Base-by-base conservation (phyloP, 345 rosid species). In the Eucalyptus regnans region DNA sequence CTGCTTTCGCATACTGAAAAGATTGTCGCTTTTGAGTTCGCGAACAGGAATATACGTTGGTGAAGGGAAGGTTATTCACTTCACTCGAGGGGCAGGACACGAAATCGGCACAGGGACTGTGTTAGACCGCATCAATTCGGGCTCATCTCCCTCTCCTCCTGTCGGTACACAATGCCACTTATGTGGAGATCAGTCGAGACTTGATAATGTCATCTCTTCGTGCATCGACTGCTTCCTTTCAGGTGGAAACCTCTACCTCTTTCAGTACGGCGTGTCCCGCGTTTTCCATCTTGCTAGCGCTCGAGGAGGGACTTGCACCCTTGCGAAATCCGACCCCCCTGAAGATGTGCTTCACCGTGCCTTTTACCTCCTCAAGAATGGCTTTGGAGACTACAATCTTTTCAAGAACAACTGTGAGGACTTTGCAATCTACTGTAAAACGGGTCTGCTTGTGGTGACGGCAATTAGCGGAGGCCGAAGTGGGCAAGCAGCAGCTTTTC, bases 251-350 rank as follows among this genome's bases (percentile, higher is more conserved):
- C 93, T 95, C 62, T 93, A 91, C 91, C 91, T 90, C 81, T 96
- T 96, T 76, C 93, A 93, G 27, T 96, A 96, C 87, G 88, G 88
- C 25, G 95, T 93, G 90, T 92, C 96, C 6, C 87, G 44, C 3
- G 41, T 41, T 41, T 41, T 4, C 41, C 5, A 4, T 5, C 87
- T 96, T 48, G 92, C 93, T 49, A 94, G 93, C 89, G 92, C 93
- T 89, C 89, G 98, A 88, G 99, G 99, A 10, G 98, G 98, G 31
- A 97, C 97, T 25, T 94, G 96, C 91, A 97, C 97, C 13, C 91
- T 92, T 44, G 96, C 98, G 37, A 1, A 90, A 41, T 93, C 97
- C 15, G 99, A 97, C 91, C 88, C 95, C 48, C 89, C 92, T 2
- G 92, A 93, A 62, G 92, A 95, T 58, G 96, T 94, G 71, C 88